Evolutionary conservation across 768 basidiomycete species (phyloP), one percentile per base, ranked within the genome.

Genomic region (Lactarius vividus): DNA sequence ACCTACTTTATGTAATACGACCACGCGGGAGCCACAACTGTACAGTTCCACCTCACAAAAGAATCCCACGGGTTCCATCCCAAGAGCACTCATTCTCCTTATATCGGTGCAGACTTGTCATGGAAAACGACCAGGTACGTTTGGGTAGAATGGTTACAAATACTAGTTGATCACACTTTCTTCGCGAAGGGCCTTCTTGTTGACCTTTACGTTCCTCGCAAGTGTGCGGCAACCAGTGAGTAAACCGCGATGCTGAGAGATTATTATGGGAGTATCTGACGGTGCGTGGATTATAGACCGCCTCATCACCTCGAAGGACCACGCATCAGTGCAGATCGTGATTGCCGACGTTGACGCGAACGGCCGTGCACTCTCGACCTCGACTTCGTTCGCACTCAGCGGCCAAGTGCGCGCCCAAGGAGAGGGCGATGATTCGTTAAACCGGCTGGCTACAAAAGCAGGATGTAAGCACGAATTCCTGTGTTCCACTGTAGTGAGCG

Each of bases 191-290:
- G 97, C 81, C 84, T 92, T 77, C 96, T 99, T 79, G 97, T 99
- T 76, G 97, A 98, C 85, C 95, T 99, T 81, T 99, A 99, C 83
- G 96, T 98, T 76, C 97, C 97, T 80, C 93, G 97, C 85, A 98
- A 98, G 81, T 98, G 97, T 79, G 87, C 94, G 76, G 95, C 96
- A 62, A 96, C 95, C 73, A 96, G 95, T 97, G 75, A 77, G 92
- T 86, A 65, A 37, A n/a, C 18, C 23, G 18, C 42, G 23, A 28
- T 44, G 9, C 23, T 44, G 26, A 33, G 35, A 49, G 53, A 53
- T 28, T 35, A 28, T 16, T 31, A 35, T 49, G 49, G 31, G 13
- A 66, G 37, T 40, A 20, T 35, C 35, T 68, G 13, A 72, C 56
- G 16, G 55, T 52, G 4, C 67, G 37, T 33, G 54, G 65, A 56